Evolutionary conservation across 1,139 yeast species (phyloP).

Genomic region (Petasospora rhodanensis): DNA sequence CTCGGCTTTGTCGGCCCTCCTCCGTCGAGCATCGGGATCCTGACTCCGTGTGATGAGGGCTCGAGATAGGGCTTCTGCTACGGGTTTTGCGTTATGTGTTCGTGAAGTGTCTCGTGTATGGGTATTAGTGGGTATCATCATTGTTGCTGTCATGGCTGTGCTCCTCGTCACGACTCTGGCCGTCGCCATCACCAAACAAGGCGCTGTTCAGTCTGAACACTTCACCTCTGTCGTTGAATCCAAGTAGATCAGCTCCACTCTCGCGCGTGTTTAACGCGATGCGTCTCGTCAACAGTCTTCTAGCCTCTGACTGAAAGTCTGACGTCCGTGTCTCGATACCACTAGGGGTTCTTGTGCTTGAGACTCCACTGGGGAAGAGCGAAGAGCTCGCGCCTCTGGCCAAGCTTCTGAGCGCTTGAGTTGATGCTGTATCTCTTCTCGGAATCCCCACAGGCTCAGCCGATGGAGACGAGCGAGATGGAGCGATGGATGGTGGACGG

Average conservation of each 20-base stretch:
- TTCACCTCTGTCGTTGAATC: constrained; percentile 6
- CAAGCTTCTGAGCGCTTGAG: constrained; percentile 9
- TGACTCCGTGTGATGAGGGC: no score
- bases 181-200: no score
- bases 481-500: no score
- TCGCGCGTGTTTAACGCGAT: constrained; percentile 1
- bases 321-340: constrained; percentile 41
- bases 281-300: constrained; percentile 17
- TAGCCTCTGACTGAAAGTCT: constrained; percentile 14
- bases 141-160: no score
- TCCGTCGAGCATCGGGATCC: no score
- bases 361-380: constrained; percentile 38
- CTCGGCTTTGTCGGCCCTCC: no score
- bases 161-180: no score
- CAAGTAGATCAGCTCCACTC: constrained; percentile 1
- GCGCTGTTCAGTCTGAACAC: neutral
- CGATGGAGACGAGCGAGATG: no score
- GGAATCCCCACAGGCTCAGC: constrained; percentile 4
- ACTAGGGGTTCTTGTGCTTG: constrained; percentile 44
- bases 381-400: constrained; percentile 30
- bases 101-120: no score
- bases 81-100: no score
- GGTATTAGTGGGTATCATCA: no score
- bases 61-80: no score
- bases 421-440: constrained; percentile 11